These are phyloP conservation scores for Fusarium anguioides DNA, from an alignment of 2,329 filamentous ascomycete genomes.

Conservation along the genomic window DNA sequence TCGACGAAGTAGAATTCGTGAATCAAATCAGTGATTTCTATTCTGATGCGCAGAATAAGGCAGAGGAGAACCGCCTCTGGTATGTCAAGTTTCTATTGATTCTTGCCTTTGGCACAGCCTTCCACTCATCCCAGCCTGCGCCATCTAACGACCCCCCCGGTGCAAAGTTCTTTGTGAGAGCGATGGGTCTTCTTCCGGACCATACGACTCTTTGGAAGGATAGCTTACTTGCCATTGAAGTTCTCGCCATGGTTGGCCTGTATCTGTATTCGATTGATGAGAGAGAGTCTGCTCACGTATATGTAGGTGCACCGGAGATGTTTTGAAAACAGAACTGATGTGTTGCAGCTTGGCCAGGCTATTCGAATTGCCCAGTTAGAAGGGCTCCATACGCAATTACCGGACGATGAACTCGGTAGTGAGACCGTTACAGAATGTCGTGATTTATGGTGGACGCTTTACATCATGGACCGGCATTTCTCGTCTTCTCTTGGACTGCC, in stretches of 20 bases:
- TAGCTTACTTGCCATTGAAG: constrained; percentile 52
- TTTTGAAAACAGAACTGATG: background rate
- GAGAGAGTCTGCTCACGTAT: constrained; percentile 49
- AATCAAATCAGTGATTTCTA: constrained; percentile 44
- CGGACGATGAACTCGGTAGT: constrained; percentile 50
- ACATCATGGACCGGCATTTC: constrained; percentile 55
- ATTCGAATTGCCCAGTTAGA: constrained; percentile 56
- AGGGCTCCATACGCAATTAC: constrained; percentile 54
- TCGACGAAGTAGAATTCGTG: constrained; percentile 49
- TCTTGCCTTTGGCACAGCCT: constrained; percentile 54
- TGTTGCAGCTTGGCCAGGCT: constrained; percentile 51
- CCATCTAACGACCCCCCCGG: constrained; percentile 50
- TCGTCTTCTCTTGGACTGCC: constrained; percentile 54
- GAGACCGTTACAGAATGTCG: constrained; percentile 50
- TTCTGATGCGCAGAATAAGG: constrained; percentile 33
- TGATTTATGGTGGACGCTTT: constrained; percentile 56
- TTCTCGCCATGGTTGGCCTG: constrained; percentile 50
- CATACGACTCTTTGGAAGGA: constrained; percentile 51
- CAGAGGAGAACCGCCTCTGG: constrained; percentile 52
- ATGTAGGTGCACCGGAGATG: constrained; percentile 24
- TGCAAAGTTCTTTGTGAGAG: constrained; percentile 48
- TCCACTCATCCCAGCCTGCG: constrained; percentile 27
- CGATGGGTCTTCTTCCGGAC: constrained; percentile 53
- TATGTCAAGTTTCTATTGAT: constrained; percentile 63
- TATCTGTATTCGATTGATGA: constrained; percentile 54